Percentiles rank a stretch among this genome's conserved stretches.
These are phyloP conservation scores for Mrakia gelida DNA, from an alignment of 768 basidiomycete species.

Conservation along the genomic window DNA sequence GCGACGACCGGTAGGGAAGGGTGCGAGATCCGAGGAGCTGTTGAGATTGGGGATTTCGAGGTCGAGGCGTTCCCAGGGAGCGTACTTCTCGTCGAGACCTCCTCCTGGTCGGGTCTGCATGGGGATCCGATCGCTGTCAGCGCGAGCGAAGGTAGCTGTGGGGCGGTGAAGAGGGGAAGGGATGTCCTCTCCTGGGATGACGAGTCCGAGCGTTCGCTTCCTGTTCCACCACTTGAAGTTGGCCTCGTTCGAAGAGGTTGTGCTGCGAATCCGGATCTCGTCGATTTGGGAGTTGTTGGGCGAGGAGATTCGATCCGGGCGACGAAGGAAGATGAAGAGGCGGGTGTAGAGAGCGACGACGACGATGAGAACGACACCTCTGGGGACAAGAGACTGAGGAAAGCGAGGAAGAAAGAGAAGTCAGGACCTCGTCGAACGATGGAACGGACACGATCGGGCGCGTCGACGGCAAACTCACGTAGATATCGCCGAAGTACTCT, in stretches of 20 bases:
- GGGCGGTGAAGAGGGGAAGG: background rate
- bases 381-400: background rate
- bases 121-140: background rate
- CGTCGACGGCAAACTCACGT: background rate
- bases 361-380: slow-evolving; percentile 23
- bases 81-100: background rate
- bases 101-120: background rate
- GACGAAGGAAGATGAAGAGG: slow-evolving; percentile 27
- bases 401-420: background rate
- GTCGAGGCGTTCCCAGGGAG: slow-evolving; percentile 26
- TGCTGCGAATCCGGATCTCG: background rate
- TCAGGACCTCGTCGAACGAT: background rate
- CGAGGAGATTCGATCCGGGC: slow-evolving; percentile 15
- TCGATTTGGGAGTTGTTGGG: background rate
- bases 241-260: background rate
- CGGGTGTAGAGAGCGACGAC: slow-evolving; percentile 26
- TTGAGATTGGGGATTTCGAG: slow-evolving; percentile 9
- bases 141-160: background rate
- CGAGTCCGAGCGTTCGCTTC: background rate
- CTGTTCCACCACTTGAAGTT: background rate
- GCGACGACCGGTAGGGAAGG: background rate
- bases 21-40: background rate
- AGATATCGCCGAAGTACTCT: slow-evolving; percentile 20
- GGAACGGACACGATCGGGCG: background rate
- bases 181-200: background rate